Percentiles rank a stretch among this genome's conserved stretches.
Evolutionary conservation across 805 yeast genomes (phyloP).

Genomic region (Grigorovia yakushimaensis): DNA sequence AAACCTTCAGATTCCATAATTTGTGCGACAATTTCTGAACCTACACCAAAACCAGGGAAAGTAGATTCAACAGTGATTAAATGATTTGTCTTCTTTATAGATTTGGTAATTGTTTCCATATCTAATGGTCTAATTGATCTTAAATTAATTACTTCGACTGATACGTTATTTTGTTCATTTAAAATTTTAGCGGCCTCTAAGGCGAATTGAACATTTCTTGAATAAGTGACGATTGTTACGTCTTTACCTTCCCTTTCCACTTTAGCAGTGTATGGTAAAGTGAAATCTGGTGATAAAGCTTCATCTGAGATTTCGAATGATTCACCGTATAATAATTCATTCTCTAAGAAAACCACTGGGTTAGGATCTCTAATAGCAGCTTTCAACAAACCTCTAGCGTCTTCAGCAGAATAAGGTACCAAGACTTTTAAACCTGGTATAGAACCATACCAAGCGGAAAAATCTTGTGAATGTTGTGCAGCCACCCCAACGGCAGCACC

Average conservation of each 20-base stretch:
- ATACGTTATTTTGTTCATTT: conserved; percentile 74
- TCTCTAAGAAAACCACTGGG: conserved; percentile 92
- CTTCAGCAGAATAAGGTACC: conserved; percentile 93
- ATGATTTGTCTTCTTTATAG: conserved; percentile 95
- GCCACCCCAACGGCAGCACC: conserved; percentile 99
- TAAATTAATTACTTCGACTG: conserved; percentile 89
- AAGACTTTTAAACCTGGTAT: conserved; percentile 97
- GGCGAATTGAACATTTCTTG: conserved; percentile 81
- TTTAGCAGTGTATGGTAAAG: conserved; percentile 89
- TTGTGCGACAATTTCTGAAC: conserved; percentile 96
- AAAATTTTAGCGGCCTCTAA: conserved; percentile 84
- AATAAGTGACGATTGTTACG: conserved; percentile 79
- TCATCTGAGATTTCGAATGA: conserved; percentile 83
- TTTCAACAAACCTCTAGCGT: conserved; percentile 88
- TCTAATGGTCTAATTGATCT: conserved; percentile 97
- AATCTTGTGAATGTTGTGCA: conserved; percentile 99
- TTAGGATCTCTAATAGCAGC: conserved; percentile 98
- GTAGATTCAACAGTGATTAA: conserved; percentile 94
- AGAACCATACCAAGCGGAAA: conserved; percentile 94
- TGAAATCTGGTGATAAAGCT: conserved; percentile 77
- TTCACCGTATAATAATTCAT: conserved; percentile 92
- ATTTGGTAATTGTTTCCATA: conserved; percentile 69
- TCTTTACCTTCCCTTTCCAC: conserved; percentile 90
- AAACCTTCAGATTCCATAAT: conserved; percentile 97
- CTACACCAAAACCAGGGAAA: conserved; percentile 97